Percentiles rank a stretch among this genome's conserved stretches.
Conservation (phyloP, 352 stramenopile species). For the Phytophthora aleatoria region DNA sequence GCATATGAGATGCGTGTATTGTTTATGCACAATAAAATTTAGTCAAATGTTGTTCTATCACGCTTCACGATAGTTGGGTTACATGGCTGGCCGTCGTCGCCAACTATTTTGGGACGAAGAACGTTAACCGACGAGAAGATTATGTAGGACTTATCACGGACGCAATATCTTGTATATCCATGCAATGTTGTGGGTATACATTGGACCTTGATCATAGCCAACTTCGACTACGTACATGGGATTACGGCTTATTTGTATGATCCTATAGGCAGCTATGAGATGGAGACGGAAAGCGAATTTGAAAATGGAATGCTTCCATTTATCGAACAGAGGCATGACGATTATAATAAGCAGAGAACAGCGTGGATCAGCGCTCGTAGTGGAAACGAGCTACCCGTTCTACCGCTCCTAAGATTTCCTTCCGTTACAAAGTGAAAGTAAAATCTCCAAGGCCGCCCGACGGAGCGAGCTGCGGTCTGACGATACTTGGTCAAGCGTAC, state of each 20-base stretch:
- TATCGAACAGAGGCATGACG: neutral
- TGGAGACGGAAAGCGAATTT: neutral
- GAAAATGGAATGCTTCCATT: neutral
- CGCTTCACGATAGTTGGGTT: neutral
- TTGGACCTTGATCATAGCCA: neutral
- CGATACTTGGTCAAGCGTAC: neutral
- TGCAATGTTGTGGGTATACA: neutral
- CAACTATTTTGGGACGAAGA: neutral
- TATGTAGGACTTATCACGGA: neutral
- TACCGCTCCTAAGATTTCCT: neutral
- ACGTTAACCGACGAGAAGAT: neutral
- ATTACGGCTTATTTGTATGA: neutral
- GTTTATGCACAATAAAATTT: too few relatives aligned
- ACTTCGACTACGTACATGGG: neutral
- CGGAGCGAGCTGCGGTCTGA: neutral
- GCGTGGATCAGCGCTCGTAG: neutral
- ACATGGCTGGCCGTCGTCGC: neutral
- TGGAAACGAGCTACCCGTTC: neutral
- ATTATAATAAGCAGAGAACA: neutral
- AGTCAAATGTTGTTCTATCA: too few relatives aligned
- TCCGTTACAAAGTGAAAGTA: neutral
- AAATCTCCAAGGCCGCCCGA: neutral
- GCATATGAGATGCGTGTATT: too few relatives aligned
- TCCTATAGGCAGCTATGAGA: neutral
- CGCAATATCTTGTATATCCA: neutral